Evolutionary conservation across 2,329 filamentous ascomycete genomes (phyloP), one percentile per base, ranked within the genome.

Genomic region (Graphilbum fragrans): DNA sequence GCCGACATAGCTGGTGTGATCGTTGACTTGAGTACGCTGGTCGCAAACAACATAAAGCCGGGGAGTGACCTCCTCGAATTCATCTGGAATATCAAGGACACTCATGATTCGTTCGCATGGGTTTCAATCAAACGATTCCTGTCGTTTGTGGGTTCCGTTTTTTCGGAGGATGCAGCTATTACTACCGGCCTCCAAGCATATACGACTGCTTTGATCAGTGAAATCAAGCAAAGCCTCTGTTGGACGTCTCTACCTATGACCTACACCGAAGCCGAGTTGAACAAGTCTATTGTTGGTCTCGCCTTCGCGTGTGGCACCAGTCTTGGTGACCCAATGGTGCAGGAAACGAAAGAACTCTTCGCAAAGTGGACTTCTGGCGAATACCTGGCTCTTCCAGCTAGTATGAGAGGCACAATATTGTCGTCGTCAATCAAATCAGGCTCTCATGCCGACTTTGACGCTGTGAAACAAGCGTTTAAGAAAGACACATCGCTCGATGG

Each of bases 401-500:
- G 25, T 14, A 29, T 29, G 25, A 8, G 25, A 8, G 25, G 25
- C 25, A 14, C 14, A 8, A 14, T 29, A 14, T 14, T 29, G 25
- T 8, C 25, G 8, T 29, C 8, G 8, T 8, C 8, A 8, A 14
- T 14, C 25, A 29, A 14, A 8, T 8, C 8, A 8, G 25, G 25
- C 43, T 70, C 73, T 23, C 76, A 86, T 2, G 74, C 94, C 47
- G 95, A 87, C 69, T 79, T 79, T 45, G 80, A 86, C 34, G 81
- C 77, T 20, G 70, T 94, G 44, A 80, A 79, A 49, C 61, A 86
- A 42, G 88, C 95, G 58, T 96, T 85, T 70, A 70, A 77, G 47
- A 79, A 69, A 41, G 92, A 86, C 17, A 81, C 82, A 41, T 86
- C 86, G 12, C 79, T 94, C 35, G 90, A 96, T 53, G 87, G 87